These are phyloP conservation scores for Termitomyces sp. DNA, from an alignment of 768 basidiomycete genomes.

Conservation along the genomic window DNA sequence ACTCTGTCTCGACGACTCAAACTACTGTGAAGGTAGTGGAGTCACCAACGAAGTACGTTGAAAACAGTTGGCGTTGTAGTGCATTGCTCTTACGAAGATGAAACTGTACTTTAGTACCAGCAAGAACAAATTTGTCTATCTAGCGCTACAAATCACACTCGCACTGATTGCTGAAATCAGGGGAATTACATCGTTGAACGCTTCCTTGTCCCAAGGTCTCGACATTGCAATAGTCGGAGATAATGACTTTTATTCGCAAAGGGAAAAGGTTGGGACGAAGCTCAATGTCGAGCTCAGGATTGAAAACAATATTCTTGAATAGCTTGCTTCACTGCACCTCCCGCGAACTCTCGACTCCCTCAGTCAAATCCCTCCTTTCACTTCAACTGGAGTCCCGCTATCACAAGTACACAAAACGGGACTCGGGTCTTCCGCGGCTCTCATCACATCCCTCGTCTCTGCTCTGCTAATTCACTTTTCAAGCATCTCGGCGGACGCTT, in stretches of 20 bases:
- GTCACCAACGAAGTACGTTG: constrained; percentile 33
- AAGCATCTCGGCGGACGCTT: constrained; percentile 48
- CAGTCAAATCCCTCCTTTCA: constrained; percentile 70
- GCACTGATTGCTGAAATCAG: constrained; percentile 59
- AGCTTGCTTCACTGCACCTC: constrained; percentile 63
- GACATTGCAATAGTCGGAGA: constrained; percentile 85
- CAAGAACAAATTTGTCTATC: constrained; percentile 90
- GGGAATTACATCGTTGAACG: constrained; percentile 35
- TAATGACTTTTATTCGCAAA: constrained; percentile 98
- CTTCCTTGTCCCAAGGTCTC: constrained; percentile 48
- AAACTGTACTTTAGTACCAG: constrained; percentile 28
- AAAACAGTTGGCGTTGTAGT: constrained; percentile 2
- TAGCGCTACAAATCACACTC: constrained; percentile 79
- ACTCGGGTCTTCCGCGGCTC: constrained; percentile 92
- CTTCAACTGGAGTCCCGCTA: constrained; percentile 60
- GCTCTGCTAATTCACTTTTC: constrained; percentile 75
- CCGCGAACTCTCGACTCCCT: constrained; percentile 64
- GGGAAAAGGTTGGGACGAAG: constrained; percentile 57
- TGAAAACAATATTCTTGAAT: constrained; percentile 1
- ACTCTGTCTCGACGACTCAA: constrained; percentile 42
- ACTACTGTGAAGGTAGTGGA: constrained; percentile 28
- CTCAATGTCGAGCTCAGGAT: background rate
- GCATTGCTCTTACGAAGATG: constrained; percentile 9
- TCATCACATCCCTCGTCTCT: constrained; percentile 92
- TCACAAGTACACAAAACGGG: constrained; percentile 96